A percentile compares a stretch with the other conserved stretches of the same genome.
phyloP scores from a whole-genome alignment of 2,329 filamentous ascomycete genomes.

The Graphiopsis chlorocephala region DNA sequence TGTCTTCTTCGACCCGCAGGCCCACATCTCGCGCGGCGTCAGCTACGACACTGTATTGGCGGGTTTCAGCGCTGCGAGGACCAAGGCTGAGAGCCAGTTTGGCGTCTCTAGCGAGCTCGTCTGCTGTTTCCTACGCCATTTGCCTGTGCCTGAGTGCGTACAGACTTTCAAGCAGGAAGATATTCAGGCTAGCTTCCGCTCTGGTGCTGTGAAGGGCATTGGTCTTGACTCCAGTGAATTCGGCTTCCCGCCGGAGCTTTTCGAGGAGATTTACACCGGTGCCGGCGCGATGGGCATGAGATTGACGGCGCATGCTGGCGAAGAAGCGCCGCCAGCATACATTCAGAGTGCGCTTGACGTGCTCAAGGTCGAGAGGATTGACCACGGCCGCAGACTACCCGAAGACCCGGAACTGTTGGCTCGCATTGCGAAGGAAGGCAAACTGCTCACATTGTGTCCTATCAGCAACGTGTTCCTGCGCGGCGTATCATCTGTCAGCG shows the following conservation, averaged over 20 bases:
- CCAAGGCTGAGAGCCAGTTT: conserved; percentile 60
- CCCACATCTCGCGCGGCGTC: conserved; percentile 64
- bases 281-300: conserved; percentile 54
- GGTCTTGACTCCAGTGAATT: conserved; percentile 64
- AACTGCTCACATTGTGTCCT: conserved; percentile 69
- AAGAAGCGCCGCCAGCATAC: conserved; percentile 68
- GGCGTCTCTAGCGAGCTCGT: conserved; percentile 65
- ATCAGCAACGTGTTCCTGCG: conserved; percentile 66
- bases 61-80: conserved; percentile 61
- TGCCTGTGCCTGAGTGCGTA: conserved; percentile 59
- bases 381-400: conserved; percentile 68
- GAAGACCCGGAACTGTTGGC: conserved; percentile 59
- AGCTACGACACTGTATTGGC: conserved; percentile 61
- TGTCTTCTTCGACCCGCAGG: conserved; percentile 79
- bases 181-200: conserved; percentile 44
- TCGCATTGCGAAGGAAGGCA: conserved; percentile 55
- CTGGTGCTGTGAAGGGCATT: conserved; percentile 59
- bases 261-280: conserved; percentile 59
- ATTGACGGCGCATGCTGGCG: conserved; percentile 72
- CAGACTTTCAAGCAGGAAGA: conserved; percentile 44
- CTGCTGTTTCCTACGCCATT: conserved; percentile 69
- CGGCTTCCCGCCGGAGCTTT: conserved; percentile 50
- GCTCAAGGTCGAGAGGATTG: conserved; percentile 64
- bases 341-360: conserved; percentile 62
- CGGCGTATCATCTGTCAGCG: conserved; percentile 52